Percentiles rank a stretch among this genome's conserved stretches.
Conservation (phyloP, 2,329 filamentous ascomycete species). For the Penicillium sp. region DNA sequence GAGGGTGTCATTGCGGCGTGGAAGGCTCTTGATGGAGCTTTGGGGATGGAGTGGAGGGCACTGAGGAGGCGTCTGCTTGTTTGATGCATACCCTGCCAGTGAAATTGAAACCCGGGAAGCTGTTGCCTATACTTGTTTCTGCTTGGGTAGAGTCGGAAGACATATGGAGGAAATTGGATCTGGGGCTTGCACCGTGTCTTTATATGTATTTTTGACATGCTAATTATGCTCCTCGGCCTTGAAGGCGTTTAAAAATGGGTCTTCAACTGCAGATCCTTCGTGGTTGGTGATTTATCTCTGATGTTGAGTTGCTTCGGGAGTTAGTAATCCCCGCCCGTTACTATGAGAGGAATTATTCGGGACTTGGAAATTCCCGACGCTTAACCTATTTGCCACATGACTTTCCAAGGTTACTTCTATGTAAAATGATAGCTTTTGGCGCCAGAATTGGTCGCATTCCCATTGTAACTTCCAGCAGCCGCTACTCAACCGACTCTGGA, state of each 20-base stretch:
- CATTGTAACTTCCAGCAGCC: too few species aligned
- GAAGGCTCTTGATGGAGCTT: background rate
- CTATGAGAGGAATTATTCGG: background rate
- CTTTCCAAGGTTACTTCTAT: too few species aligned
- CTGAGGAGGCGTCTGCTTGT: background rate
- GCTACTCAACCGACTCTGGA: too few species aligned
- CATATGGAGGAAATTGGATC: background rate
- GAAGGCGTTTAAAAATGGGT: background rate
- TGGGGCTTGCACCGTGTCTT: background rate
- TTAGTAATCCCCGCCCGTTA: background rate
- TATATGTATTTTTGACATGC: background rate
- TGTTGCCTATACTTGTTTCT: background rate
- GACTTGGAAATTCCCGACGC: background rate
- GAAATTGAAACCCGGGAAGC: background rate
- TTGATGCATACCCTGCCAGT: background rate
- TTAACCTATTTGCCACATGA: background rate
- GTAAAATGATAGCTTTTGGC: too few species aligned
- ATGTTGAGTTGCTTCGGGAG: background rate
- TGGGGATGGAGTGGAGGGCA: background rate
- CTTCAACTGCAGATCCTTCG: background rate
- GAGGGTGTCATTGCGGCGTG: background rate
- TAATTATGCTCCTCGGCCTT: background rate
- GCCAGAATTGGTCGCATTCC: too few species aligned
- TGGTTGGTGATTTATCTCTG: background rate
- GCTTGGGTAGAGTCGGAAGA: background rate